Evolutionary conservation across 2,329 filamentous ascomycete species (phyloP), one percentile per base, ranked within the genome.

Genomic region (Talaromyces sp.): DNA sequence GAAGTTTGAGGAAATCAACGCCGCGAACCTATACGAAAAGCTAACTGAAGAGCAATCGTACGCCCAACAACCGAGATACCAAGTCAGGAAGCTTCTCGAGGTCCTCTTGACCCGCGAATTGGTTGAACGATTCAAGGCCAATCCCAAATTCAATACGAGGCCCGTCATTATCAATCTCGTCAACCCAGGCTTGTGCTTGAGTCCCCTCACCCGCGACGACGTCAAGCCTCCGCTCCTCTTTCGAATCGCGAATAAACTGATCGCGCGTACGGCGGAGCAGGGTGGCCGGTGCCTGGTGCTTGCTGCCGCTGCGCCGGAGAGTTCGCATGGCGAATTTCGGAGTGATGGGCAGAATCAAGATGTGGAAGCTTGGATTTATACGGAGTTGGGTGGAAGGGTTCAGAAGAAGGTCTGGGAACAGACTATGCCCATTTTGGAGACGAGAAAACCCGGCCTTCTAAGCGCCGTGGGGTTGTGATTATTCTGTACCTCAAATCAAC

Each of bases 71-170:
- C 49, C 47, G 8, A 76, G 83, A 45, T 85, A 85, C 69, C 70
- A 70, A 5, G 68, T 77, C 25, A 80, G 78, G 58, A 85, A 85
- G 70, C 72, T 85, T 4, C 72, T 85, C n/a, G 76, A 83, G 69
- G 74, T 85, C 7, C 71, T 84, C 13, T 67, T 73, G n/a, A 73
- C 79, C 10, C 78, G 82, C 19, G 77, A 80, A 59, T 69, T 82
- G 27, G 78, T 74, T 8, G 64, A 71, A 4, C 71, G 73, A 6
- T 40, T 59, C 17, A 38, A 40, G 3, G 3, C 45, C 8, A 49
- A 49, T 25, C 11, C 19, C 27, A 2, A n/a, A 3, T 25, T 25
- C n/a, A 38, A 22, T 10, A 13, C 22, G 6, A 5, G 19, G 0
- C 54, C 54, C 5, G 62, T 64, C 2, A 53, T 59, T 1, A 59